Percentiles rank a stretch among this genome's conserved stretches.
phyloP scores from a whole-genome alignment of 2,329 filamentous ascomycete genomes.

The Cladosporium halotolerans region DNA sequence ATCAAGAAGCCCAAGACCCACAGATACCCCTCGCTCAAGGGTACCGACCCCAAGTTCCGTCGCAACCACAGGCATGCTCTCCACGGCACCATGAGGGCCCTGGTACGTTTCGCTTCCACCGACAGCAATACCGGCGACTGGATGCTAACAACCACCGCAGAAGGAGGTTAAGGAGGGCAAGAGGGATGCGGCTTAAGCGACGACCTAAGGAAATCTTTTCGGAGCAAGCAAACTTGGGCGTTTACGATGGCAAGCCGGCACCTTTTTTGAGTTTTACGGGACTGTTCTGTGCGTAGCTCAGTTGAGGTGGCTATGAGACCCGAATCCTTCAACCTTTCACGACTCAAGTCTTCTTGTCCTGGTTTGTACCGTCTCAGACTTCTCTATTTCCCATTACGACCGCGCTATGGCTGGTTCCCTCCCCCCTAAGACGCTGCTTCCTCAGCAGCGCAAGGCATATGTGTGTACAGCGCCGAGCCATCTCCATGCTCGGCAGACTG shows the following conservation, averaged over 20 bases:
- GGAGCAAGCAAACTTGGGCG: conserved; percentile 6
- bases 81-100: conserved; percentile 94
- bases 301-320: conserved; percentile 12
- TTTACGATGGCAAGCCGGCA: conserved; percentile 11
- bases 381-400: neutral
- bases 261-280: conserved; percentile 9
- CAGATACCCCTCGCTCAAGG: conserved; percentile 97
- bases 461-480: conserved; percentile 64
- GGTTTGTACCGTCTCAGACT: conserved; percentile 6
- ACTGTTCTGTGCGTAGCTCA: conserved; percentile 6
- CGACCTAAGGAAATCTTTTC: conserved; percentile 7
- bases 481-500: conserved; percentile 56
- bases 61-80: conserved; percentile 99
- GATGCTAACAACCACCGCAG: conserved; percentile 46
- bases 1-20: conserved; percentile 99
- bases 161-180: conserved; percentile 98
- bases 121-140: conserved; percentile 1
- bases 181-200: conserved; percentile 70
- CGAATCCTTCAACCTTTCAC: conserved; percentile 10
- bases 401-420: neutral
- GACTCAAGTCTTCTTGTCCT: neutral
- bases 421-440: conserved; percentile 18
- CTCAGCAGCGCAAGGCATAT: conserved; percentile 46
- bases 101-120: conserved; percentile 58
- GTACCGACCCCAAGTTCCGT: conserved; percentile 99